Percentiles rank a stretch among this genome's conserved stretches.
Evolutionary conservation across 2,329 filamentous ascomycete genomes (phyloP).

Genomic region (Sphaceloma murrayae): DNA sequence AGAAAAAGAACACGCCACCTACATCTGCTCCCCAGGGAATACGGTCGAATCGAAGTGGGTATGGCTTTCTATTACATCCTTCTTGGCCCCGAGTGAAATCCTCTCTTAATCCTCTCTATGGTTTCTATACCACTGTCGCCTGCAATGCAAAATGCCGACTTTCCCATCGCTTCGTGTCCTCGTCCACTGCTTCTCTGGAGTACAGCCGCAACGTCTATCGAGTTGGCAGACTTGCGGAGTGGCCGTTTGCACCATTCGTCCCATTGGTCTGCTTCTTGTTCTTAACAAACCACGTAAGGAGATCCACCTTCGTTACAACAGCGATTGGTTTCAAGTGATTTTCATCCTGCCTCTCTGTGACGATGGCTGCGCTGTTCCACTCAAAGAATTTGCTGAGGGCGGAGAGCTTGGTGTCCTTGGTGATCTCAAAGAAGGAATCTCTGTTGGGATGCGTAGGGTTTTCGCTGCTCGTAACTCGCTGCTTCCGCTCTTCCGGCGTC

Average conservation of each 20-base stretch:
- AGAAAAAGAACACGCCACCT: no score
- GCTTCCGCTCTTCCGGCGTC: slow-evolving; percentile 32
- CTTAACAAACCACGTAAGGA: slow-evolving; percentile 85
- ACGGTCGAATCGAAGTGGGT: no score
- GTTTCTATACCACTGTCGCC: background rate
- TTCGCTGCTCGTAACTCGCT: slow-evolving; percentile 24
- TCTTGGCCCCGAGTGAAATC: slow-evolving; percentile 1
- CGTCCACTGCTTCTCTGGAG: no score
- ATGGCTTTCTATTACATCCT: slow-evolving; percentile 7
- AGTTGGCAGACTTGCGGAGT: slow-evolving; percentile 9
- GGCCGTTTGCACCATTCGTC: slow-evolving; percentile 17
- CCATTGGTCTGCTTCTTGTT: slow-evolving; percentile 31
- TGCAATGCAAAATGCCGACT: background rate
- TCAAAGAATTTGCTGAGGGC: slow-evolving; percentile 89
- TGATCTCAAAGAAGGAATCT: slow-evolving; percentile 85
- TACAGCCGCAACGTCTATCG: slow-evolving; percentile 5
- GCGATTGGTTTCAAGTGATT: slow-evolving; percentile 62
- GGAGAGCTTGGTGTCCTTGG: slow-evolving; percentile 72
- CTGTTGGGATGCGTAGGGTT: slow-evolving; percentile 38
- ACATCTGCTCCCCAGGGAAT: no score
- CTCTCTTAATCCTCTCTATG: background rate
- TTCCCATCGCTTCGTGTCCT: slow-evolving; percentile 2
- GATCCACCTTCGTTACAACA: slow-evolving; percentile 91
- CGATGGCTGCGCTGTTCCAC: slow-evolving; percentile 93
- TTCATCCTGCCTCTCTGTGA: slow-evolving; percentile 64